Evolutionary conservation across 2,329 filamentous ascomycete genomes (phyloP), one percentile per base, ranked within the genome.

Genomic region (Esteya vermicola): DNA sequence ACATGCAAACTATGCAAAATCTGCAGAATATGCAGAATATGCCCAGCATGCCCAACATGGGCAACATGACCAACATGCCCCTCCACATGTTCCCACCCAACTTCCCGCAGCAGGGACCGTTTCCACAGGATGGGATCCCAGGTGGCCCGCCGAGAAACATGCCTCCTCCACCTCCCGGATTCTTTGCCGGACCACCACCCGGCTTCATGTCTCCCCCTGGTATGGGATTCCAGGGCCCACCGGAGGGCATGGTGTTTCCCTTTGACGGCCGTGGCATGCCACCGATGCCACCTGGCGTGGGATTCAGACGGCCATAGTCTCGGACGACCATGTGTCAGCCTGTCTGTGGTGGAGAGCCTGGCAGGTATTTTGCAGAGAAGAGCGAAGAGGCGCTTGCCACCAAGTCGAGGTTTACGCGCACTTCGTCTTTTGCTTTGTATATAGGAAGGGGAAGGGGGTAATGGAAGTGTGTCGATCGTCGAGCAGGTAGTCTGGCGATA

Each of bases 21-120:
- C n/a, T n/a, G n/a, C n/a, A n/a, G 26, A 39, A 53, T 9, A 23
- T 28, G 23, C 23, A 68, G 16, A 41, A 21, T 13, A 32, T 42
- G 32, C 33, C 40, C 6, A 43, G 42, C 22, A 32, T 45, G 36
- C 34, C 39, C 1, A 47, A 45, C 32, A 33, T 47, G 40, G 36
- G 36, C 6, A 36, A 28, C 14, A 27, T 41, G 40, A 2, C 25
- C 16, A 32, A 23, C 36, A 36, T 39, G n/a, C 41, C 32, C 45
- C 39, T 33, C 6, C 25, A 66, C 45, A 75, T 75, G 63, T 77
- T 72, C 49, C 71, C 71, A 18, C 71, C 72, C n/a, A 75, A 70
- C 52, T 78, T 78, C 61, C 58, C 20, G 59, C 57, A 16, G 59
- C 57, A 18, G 36, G 46, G 39, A 10, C 46, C 20, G 62, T 68